Evolutionary conservation across 2,329 filamentous ascomycete genomes (phyloP).

Genomic region (Stagonosporopsis rhizophila): DNA sequence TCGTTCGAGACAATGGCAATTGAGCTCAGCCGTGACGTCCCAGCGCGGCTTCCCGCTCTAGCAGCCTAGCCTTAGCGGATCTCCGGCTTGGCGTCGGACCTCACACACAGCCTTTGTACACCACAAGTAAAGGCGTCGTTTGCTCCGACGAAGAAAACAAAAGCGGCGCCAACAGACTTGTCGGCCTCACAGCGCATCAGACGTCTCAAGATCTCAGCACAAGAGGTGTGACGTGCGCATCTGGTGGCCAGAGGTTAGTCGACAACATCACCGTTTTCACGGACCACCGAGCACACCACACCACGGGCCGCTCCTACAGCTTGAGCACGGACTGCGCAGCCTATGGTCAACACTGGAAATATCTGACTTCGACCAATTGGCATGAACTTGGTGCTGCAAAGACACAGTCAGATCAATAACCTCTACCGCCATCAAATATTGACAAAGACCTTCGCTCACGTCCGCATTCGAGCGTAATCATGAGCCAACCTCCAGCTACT

Average conservation of each 20-base stretch:
- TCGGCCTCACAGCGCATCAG: background rate
- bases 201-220: background rate
- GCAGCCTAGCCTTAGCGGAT: conserved; percentile 12
- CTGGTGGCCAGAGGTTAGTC: background rate
- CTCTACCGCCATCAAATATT: background rate
- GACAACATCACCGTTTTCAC: background rate
- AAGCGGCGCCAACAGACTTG: background rate
- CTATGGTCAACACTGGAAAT: background rate
- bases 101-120: conserved; percentile 4
- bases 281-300: background rate
- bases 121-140: background rate
- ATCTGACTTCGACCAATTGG: background rate
- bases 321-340: conserved; percentile 10
- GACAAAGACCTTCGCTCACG: background rate
- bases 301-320: background rate
- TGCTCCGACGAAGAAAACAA: background rate
- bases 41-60: conserved; percentile 13
- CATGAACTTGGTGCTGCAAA: background rate
- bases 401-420: background rate
- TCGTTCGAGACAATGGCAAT: conserved; percentile 16
- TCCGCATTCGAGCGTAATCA: conserved; percentile 12
- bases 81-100: conserved; percentile 13
- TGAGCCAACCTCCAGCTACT: conserved; percentile 24
- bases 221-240: background rate
- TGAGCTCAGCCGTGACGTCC: conserved; percentile 14